These are phyloP conservation scores for Malbranchea zuffiana DNA, from an alignment of 2,329 filamentous ascomycete genomes.

Conservation along the genomic window DNA sequence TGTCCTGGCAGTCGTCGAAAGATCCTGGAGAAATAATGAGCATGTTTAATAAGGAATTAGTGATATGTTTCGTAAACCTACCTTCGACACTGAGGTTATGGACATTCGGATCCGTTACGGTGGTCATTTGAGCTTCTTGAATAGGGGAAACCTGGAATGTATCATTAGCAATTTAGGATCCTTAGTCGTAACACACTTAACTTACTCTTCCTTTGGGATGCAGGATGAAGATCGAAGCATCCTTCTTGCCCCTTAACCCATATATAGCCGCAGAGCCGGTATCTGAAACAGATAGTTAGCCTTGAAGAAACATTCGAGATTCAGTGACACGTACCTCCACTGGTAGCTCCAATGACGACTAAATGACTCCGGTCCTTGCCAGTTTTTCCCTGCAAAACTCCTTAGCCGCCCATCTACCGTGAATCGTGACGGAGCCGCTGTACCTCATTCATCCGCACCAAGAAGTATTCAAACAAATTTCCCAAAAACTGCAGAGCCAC, in stretches of 20 bases:
- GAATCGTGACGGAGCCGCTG: slow-evolving; percentile 1
- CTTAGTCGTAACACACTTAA: slow-evolving; percentile 5
- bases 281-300: slow-evolving; percentile 20
- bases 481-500: slow-evolving; percentile 87
- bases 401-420: neutral
- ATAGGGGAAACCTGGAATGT: slow-evolving; percentile 58
- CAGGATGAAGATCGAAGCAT: slow-evolving; percentile 91
- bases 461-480: slow-evolving; percentile 59
- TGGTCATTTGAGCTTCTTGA: slow-evolving; percentile 96
- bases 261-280: slow-evolving; percentile 95
- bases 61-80: neutral
- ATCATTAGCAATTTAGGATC: neutral
- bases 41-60: slow-evolving; percentile 3
- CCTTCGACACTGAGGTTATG: slow-evolving; percentile 79
- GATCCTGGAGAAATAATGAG: slow-evolving; percentile 42
- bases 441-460: slow-evolving; percentile 32
- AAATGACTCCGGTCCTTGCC: slow-evolving; percentile 60
- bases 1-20: slow-evolving; percentile 96
- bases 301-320: neutral
- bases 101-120: slow-evolving; percentile 78
- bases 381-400: slow-evolving; percentile 23
- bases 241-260: slow-evolving; percentile 86
- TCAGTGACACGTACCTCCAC: slow-evolving; percentile 50
- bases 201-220: slow-evolving; percentile 66
- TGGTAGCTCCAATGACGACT: slow-evolving; percentile 77